Percentiles rank a stretch among this genome's conserved stretches.
phyloP scores from a whole-genome alignment of 2,329 filamentous ascomycete genomes.

The Aspergillus sp. region DNA sequence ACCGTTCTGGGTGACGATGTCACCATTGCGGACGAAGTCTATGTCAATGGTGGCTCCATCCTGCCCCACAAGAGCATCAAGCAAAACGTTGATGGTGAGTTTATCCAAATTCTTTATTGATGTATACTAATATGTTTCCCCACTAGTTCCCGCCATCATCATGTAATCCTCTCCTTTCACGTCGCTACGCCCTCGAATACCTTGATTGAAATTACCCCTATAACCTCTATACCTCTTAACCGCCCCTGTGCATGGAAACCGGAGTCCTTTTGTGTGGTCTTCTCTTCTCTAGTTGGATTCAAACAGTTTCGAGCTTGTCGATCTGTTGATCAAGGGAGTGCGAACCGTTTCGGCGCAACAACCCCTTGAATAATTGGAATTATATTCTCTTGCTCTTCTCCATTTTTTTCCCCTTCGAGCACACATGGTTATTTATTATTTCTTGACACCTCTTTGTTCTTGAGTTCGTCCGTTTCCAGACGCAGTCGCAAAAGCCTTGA shows the following conservation, averaged over 20 bases:
- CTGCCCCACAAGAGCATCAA: slow-evolving; percentile 99
- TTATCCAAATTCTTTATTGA: not conserved
- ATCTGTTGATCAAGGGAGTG: not conserved
- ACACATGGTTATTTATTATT: slow-evolving; percentile 7
- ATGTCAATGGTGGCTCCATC: slow-evolving; percentile 94
- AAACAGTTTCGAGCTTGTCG: slow-evolving; percentile 1
- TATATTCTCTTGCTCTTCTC: too few species aligned
- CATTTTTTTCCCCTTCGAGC: too few species aligned
- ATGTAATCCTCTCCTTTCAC: slow-evolving; percentile 36
- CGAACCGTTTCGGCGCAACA: too few species aligned
- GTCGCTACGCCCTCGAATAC: slow-evolving; percentile 22
- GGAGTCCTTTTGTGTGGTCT: slow-evolving; percentile 31
- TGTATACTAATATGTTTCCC: slow-evolving; percentile 4
- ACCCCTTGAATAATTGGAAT: too few species aligned
- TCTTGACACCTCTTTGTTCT: slow-evolving; percentile 10
- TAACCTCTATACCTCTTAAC: slow-evolving; percentile 17
- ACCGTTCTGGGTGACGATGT: slow-evolving; percentile 98
- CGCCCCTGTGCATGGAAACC: slow-evolving; percentile 31
- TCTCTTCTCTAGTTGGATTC: slow-evolving; percentile 14
- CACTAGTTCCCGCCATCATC: slow-evolving; percentile 44
- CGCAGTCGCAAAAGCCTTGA: slow-evolving; percentile 25
- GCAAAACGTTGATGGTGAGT: slow-evolving; percentile 81
- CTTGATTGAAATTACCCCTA: slow-evolving; percentile 10
- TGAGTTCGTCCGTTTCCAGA: slow-evolving; percentile 11
- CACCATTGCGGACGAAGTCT: slow-evolving; percentile 95